A percentile compares a stretch with the other conserved stretches of the same genome.
phyloP scores from a whole-genome alignment of 768 basidiomycete genomes.

The Trichaptum fuscoviolaceum region DNA sequence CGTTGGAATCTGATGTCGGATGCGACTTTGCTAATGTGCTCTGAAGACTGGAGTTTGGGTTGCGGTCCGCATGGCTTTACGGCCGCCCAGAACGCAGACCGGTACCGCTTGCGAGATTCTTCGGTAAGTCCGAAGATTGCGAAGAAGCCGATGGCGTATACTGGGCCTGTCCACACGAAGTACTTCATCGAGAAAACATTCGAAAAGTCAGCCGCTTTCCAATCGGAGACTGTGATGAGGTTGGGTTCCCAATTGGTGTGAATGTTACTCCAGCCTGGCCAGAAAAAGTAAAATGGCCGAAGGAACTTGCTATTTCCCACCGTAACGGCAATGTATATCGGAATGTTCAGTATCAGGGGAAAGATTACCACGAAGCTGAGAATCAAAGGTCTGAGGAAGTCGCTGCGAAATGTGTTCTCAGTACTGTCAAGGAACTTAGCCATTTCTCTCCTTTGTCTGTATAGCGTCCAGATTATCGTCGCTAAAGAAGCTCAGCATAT shows the following conservation, averaged over 20 bases:
- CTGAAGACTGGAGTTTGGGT: not conserved
- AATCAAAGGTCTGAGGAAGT: not conserved
- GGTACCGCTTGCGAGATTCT: not conserved
- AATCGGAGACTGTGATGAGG: not conserved
- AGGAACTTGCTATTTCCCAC: not conserved
- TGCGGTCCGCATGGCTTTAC: not conserved
- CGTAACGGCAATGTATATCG: not conserved
- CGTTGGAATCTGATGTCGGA: not conserved
- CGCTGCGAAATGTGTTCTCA: not conserved
- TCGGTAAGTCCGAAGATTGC: not conserved
- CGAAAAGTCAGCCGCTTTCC: not conserved
- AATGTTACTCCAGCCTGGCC: not conserved
- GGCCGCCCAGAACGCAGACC: not conserved
- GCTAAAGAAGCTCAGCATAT: slow-evolving; percentile 13
- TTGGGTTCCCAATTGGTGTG: not conserved
- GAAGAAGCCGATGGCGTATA: not conserved
- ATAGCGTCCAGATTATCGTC: not conserved
- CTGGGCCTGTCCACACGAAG: slow-evolving; percentile 22
- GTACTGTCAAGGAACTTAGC: not conserved
- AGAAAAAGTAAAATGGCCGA: not conserved
- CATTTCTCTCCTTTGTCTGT: not conserved
- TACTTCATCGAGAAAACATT: slow-evolving; percentile 29
- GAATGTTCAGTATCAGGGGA: not conserved
- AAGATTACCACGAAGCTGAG: not conserved
- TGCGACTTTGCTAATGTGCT: not conserved